These are phyloP conservation scores for Lunularia cruciata DNA, from an alignment of 225 moss, liverwort and hornwort species.

Conservation along the genomic window DNA sequence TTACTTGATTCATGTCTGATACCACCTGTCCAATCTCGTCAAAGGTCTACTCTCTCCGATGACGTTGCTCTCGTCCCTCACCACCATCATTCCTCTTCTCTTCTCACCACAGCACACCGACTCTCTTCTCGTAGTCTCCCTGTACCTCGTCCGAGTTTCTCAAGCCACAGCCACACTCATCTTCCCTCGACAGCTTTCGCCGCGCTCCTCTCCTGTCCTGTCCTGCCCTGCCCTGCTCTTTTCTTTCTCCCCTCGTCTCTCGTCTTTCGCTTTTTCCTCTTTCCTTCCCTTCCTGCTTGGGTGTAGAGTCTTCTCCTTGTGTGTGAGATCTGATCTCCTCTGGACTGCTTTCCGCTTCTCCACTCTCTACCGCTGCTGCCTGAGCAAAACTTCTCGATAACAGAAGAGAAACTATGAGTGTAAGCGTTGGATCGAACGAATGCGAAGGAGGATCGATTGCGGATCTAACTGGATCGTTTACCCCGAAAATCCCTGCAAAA, in stretches of 20 bases:
- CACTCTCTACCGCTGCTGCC: background rate
- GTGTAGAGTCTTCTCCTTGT: no score
- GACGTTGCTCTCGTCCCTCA: background rate
- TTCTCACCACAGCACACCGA: background rate
- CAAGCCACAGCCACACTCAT: no score
- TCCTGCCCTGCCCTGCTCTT: background rate
- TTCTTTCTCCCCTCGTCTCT: slow-evolving; percentile 1
- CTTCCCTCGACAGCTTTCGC: no score
- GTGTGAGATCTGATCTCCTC: no score
- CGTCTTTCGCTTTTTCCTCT: no score
- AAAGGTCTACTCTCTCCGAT: background rate
- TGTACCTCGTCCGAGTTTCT: no score
- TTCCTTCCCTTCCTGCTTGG: no score
- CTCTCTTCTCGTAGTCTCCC: no score
- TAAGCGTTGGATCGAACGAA: background rate
- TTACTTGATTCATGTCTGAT: background rate
- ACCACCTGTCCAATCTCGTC: slow-evolving; percentile 9
- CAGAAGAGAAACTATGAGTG: background rate
- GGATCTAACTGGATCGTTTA: slow-evolving; percentile 21
- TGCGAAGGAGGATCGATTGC: slow-evolving; percentile 10
- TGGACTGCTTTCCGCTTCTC: background rate
- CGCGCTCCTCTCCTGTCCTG: background rate
- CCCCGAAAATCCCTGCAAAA: slow-evolving; percentile 17
- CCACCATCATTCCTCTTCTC: background rate
- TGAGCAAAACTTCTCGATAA: no score